Evolutionary conservation across 83 land plant genomes (phyloP).

Genomic region (Larix sibirica): DNA sequence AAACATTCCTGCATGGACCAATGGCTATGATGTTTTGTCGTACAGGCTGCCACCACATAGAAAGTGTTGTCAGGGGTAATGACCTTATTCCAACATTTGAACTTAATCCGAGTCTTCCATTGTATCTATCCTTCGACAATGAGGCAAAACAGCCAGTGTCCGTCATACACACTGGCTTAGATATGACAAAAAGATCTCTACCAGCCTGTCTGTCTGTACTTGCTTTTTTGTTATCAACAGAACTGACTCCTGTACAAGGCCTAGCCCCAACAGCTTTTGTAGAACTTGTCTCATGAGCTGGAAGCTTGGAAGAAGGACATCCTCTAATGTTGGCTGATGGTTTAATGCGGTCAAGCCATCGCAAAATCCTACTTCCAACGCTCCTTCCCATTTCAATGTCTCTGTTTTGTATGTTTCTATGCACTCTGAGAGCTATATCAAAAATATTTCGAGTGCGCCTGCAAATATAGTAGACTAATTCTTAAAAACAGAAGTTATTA

Average conservation of each 20-base stretch:
- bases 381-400: conserved; percentile 71
- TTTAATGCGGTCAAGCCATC: conserved; percentile 72
- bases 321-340: conserved; percentile 83
- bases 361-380: conserved; percentile 71
- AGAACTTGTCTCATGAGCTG: not conserved
- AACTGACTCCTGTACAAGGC: conserved; percentile 9
- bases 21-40: conserved; percentile 1
- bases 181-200: not conserved
- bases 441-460: conserved; percentile 75
- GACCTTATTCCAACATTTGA: conserved; percentile 1
- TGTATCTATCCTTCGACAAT: conserved; percentile 3
- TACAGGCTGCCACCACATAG: conserved; percentile 11
- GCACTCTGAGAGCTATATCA: conserved; percentile 69
- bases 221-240: not conserved
- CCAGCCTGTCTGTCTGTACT: not conserved
- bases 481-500: not conserved
- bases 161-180: not conserved
- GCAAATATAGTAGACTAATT: conserved; percentile 12
- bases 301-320: conserved; percentile 7
- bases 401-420: conserved; percentile 64
- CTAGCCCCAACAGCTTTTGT: not conserved
- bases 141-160: not conserved
- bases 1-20: not conserved
- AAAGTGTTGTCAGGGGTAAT: conserved; percentile 2
- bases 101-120: not conserved